Percentiles rank a stretch among this genome's conserved stretches.
Evolutionary conservation across 345 rosid genomes (phyloP).

Genomic region (Ceriops zippeliana): DNA sequence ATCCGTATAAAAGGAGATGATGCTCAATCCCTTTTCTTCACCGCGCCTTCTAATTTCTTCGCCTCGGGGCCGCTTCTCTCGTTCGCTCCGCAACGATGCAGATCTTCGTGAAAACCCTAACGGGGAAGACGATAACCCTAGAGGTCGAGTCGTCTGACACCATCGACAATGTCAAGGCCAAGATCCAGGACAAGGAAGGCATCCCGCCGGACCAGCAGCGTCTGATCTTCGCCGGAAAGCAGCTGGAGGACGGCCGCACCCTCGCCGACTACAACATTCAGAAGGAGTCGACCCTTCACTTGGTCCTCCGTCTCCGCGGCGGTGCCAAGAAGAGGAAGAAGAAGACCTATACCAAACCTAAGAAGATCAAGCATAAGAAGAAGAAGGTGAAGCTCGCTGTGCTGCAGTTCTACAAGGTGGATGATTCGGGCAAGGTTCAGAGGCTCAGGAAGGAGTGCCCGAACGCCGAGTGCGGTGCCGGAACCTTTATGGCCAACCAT

Average conservation of each 20-base stretch:
- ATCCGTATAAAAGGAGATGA: too few relatives aligned
- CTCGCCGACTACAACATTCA: conserved; percentile 37
- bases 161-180: conserved; percentile 32
- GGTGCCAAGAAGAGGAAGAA: conserved; percentile 36
- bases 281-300: conserved; percentile 32
- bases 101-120: conserved; percentile 35
- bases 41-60: background rate
- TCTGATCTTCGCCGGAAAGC: conserved; percentile 33
- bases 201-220: conserved; percentile 35
- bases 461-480: conserved; percentile 28
- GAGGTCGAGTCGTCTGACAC: conserved; percentile 34
- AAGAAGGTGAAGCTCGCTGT: conserved; percentile 36
- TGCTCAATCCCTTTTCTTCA: too few relatives aligned
- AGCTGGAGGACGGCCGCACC: conserved; percentile 33
- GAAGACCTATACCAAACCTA: conserved; percentile 35
- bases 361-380: conserved; percentile 34
- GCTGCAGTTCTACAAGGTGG: conserved; percentile 32
- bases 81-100: conserved; percentile 14
- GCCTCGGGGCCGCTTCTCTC: background rate
- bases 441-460: conserved; percentile 34
- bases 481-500: conserved; percentile 32
- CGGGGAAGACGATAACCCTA: conserved; percentile 34
- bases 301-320: conserved; percentile 31
- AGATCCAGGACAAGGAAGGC: conserved; percentile 36
- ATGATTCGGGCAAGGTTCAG: conserved; percentile 28